Percentiles rank a stretch among this genome's conserved stretches.
These are phyloP conservation scores for Sugiyamaella castrensis DNA, from an alignment of 1,139 yeast genomes.

Conservation along the genomic window DNA sequence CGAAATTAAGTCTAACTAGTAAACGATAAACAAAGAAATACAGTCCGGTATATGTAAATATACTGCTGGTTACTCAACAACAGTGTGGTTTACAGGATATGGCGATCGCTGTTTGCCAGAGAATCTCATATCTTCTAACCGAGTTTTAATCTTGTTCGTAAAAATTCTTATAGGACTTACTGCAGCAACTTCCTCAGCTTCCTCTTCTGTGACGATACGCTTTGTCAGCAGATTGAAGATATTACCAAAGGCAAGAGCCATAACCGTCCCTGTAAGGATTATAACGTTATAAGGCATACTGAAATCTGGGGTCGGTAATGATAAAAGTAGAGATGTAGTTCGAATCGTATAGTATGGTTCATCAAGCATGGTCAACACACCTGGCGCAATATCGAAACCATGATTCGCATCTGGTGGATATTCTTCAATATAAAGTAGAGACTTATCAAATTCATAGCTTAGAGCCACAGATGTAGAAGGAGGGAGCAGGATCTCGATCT, in stretches of 20 bases:
- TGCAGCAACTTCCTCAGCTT: conserved; percentile 48
- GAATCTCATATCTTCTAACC: background rate
- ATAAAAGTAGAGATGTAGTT: conserved; percentile 78
- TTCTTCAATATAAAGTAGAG: conserved; percentile 78
- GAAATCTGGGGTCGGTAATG: conserved; percentile 96
- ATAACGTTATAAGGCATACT: conserved; percentile 99
- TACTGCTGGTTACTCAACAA: background rate
- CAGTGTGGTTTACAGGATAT: too few species aligned
- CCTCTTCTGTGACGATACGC: conserved; percentile 72
- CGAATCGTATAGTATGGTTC: conserved; percentile 47
- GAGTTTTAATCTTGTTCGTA: conserved; percentile 8
- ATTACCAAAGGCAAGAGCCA: conserved; percentile 90
- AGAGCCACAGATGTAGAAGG: conserved; percentile 59
- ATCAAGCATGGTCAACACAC: conserved; percentile 54
- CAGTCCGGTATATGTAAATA: background rate
- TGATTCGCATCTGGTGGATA: conserved; percentile 99
- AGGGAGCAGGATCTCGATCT: conserved; percentile 62
- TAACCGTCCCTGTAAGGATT: conserved; percentile 86
- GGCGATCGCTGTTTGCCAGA: too few species aligned
- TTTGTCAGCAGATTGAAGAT: conserved; percentile 75
- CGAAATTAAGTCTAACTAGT: background rate
- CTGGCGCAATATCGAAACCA: conserved; percentile 93
- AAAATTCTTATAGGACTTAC: conserved; percentile 25
- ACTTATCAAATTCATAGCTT: conserved; percentile 81
- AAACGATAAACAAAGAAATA: background rate